A percentile compares a stretch with the other conserved stretches of the same genome.
These are phyloP conservation scores for Puccinia horiana DNA, from an alignment of 1,284 basidiomycete genomes.

Conservation along the genomic window DNA sequence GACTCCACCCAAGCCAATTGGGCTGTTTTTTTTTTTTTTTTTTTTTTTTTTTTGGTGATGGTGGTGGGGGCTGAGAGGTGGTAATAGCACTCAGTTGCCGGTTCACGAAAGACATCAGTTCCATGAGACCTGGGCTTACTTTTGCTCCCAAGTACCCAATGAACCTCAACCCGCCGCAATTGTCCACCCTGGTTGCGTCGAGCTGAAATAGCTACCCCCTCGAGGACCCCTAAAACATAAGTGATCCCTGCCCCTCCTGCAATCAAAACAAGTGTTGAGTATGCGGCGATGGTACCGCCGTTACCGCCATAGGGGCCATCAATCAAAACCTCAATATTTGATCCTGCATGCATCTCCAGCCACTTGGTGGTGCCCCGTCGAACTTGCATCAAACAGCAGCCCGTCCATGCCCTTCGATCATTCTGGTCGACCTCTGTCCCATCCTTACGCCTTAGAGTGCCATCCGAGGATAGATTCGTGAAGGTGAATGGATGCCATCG, in stretches of 20 bases:
- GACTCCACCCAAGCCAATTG: conserved; percentile 33
- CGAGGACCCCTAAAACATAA: conserved; percentile 16
- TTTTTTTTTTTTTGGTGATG: too few species aligned
- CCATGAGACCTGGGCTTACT: neutral
- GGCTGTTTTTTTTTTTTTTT: neutral
- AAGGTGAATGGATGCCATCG: conserved; percentile 37
- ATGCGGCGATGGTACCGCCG: neutral
- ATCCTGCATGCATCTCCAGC: neutral
- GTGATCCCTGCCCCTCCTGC: conserved; percentile 36
- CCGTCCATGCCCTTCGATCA: neutral
- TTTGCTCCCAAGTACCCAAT: conserved; percentile 33
- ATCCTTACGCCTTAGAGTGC: conserved; percentile 3
- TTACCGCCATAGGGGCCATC: conserved; percentile 34
- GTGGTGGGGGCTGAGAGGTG: too few species aligned
- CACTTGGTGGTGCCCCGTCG: conserved; percentile 24
- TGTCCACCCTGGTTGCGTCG: conserved; percentile 17
- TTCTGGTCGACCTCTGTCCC: conserved; percentile 5
- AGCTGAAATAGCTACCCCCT: conserved; percentile 18
- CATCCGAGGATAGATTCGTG: conserved; percentile 10
- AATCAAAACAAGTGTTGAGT: conserved; percentile 28
- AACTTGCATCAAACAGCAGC: conserved; percentile 28
- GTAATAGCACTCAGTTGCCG: neutral
- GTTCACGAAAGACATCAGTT: neutral
- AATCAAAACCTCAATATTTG: conserved; percentile 6
- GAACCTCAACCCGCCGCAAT: conserved; percentile 19